Conservation (phyloP, 2,329 filamentous ascomycete genomes). For the Pseudocercospora macadamiae region DNA sequence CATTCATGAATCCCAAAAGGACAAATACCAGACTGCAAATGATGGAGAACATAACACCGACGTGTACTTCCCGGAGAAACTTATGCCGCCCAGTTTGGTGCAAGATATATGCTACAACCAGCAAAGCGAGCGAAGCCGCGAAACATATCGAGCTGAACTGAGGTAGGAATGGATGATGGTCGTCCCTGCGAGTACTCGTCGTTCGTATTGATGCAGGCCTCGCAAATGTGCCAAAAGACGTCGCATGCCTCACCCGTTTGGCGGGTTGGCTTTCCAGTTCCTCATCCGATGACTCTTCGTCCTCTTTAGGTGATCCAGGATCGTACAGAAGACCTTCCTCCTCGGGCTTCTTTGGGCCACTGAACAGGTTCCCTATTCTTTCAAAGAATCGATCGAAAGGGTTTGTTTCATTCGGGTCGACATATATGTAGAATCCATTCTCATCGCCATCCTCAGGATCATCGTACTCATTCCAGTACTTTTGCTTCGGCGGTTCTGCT, state of each 20-base stretch:
- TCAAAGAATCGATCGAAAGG: slow-evolving; percentile 66
- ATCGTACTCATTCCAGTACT: slow-evolving; percentile 88
- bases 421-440: slow-evolving; percentile 70
- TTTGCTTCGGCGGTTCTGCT: slow-evolving; percentile 30
- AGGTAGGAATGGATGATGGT: slow-evolving; percentile 19
- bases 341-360: slow-evolving; percentile 32
- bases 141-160: slow-evolving; percentile 56
- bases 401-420: slow-evolving; percentile 70
- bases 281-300: slow-evolving; percentile 37
- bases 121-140: slow-evolving; percentile 62
- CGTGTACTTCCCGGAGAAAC: slow-evolving; percentile 71
- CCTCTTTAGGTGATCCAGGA: slow-evolving; percentile 24
- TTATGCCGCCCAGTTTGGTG: slow-evolving; percentile 69
- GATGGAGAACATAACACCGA: slow-evolving; percentile 70
- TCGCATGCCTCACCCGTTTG: background rate
- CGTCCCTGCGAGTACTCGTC: background rate
- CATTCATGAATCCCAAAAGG: slow-evolving; percentile 62
- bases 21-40: slow-evolving; percentile 68
- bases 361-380: slow-evolving; percentile 45
- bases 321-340: slow-evolving; percentile 29
- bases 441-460: slow-evolving; percentile 70
- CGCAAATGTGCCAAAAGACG: slow-evolving; percentile 25
- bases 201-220: slow-evolving; percentile 7
- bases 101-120: slow-evolving; percentile 67
- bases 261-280: slow-evolving; percentile 18